These are phyloP conservation scores for Globisporangium sylvaticum DNA, from an alignment of 352 stramenopile genomes.

Conservation along the genomic window DNA sequence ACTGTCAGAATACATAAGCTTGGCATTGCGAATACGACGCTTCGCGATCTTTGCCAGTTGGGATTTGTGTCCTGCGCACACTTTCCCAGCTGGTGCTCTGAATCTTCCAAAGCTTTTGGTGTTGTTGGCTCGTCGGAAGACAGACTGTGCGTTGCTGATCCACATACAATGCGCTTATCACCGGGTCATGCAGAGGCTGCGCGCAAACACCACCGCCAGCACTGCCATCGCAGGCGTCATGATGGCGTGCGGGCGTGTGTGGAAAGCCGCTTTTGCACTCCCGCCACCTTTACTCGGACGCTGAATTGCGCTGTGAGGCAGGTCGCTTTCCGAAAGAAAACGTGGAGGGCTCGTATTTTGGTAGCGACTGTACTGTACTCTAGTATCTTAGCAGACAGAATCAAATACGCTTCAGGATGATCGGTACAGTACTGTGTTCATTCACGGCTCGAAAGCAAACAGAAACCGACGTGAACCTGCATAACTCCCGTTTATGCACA, in stretches of 20 bases:
- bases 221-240: no score
- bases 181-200: not conserved
- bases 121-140: not conserved
- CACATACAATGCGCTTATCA: no score
- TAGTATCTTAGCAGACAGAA: not conserved
- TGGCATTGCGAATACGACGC: not conserved
- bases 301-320: not conserved
- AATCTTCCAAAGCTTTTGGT: not conserved
- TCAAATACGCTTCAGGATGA: not conserved
- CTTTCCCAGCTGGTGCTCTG: conserved; percentile 8
- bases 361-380: not conserved
- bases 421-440: not conserved
- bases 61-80: conserved; percentile 4
- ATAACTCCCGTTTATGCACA: not conserved
- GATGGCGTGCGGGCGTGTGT: not conserved
- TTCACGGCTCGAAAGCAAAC: conserved; percentile 3
- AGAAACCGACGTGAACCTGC: conserved; percentile 4
- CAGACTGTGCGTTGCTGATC: not conserved
- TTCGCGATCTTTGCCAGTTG: not conserved
- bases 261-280: not conserved
- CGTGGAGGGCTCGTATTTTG: not conserved
- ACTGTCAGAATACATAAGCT: not conserved
- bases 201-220: not conserved
- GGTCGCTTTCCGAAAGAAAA: not conserved
- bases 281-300: not conserved